phyloP scores from a whole-genome alignment of 2,329 filamentous ascomycete species.

The Penicillium freii region DNA sequence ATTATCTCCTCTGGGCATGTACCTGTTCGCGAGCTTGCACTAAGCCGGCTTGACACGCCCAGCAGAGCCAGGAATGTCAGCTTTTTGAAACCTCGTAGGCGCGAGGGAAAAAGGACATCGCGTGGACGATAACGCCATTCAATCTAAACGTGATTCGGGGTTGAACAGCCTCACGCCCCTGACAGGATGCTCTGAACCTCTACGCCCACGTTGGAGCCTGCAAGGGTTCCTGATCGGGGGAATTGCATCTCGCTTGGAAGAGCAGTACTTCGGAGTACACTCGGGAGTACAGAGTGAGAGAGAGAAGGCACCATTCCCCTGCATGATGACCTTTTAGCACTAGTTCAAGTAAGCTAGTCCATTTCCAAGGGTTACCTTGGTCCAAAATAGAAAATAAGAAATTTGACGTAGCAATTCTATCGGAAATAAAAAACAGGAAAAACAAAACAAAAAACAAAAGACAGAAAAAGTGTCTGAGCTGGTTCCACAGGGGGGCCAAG shows the following conservation, averaged over 20 bases:
- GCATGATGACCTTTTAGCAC: conserved; percentile 1
- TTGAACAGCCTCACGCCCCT: background rate
- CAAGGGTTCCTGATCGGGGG: conserved; percentile 14
- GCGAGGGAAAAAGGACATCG: background rate
- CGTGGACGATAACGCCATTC: background rate
- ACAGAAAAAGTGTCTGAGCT: conserved; percentile 14
- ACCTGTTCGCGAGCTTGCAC: conserved; percentile 1
- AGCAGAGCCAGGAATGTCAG: background rate
- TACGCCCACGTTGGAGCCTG: conserved; percentile 23
- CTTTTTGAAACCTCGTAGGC: background rate
- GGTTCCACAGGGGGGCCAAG: conserved; percentile 24
- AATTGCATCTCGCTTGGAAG: conserved; percentile 12
- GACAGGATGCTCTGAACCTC: conserved; percentile 12
- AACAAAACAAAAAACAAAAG: background rate
- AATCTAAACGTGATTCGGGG: background rate
- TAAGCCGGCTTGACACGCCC: background rate
- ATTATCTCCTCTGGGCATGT: background rate
- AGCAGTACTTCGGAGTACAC: background rate
- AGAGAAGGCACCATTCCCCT: background rate
- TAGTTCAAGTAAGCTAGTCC: background rate
- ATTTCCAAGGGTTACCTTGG: conserved; percentile 4
- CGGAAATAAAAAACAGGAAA: background rate
- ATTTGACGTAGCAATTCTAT: background rate
- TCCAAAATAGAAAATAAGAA: conserved; percentile 5
- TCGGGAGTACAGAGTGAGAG: background rate